These are phyloP conservation scores for Yamadazyma jaroonii DNA, from an alignment of 1,139 yeast species.

Conservation along the genomic window DNA sequence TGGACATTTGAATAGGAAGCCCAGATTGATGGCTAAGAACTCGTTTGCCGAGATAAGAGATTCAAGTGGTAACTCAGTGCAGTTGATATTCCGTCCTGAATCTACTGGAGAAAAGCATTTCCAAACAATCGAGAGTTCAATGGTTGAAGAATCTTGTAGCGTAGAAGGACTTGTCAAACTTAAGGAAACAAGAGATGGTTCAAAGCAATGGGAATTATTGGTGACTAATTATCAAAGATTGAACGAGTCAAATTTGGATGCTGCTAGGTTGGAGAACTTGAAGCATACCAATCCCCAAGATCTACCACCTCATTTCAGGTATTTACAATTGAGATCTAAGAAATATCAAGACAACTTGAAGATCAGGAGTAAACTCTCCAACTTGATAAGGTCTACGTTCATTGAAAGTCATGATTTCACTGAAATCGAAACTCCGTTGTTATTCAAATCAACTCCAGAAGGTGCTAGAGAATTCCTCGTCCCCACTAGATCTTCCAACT, in stretches of 20 bases:
- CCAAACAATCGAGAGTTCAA: conserved; percentile 45
- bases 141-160: conserved; percentile 73
- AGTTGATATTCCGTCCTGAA: conserved; percentile 53
- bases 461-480: conserved; percentile 96
- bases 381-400: conserved; percentile 51
- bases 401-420: conserved; percentile 49
- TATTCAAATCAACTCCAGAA: conserved; percentile 95
- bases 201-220: conserved; percentile 52
- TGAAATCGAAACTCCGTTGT: conserved; percentile 89
- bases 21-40: conserved; percentile 46
- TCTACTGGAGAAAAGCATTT: conserved; percentile 34
- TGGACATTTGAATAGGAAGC: conserved; percentile 82
- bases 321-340: conserved; percentile 70
- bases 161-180: conserved; percentile 55
- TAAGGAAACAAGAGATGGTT: conserved; percentile 26
- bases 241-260: conserved; percentile 64
- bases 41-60: conserved; percentile 78
- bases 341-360: conserved; percentile 58
- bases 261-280: conserved; percentile 67
- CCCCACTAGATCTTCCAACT: conserved; percentile 67
- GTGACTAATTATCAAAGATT: conserved; percentile 53
- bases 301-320: conserved; percentile 78
- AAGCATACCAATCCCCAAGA: conserved; percentile 47
- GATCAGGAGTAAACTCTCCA: conserved; percentile 60
- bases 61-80: conserved; percentile 61